A percentile compares a stretch with the other conserved stretches of the same genome.
Evolutionary conservation across 768 basidiomycete species (phyloP).

Genomic region (Podaxis pistillaris): DNA sequence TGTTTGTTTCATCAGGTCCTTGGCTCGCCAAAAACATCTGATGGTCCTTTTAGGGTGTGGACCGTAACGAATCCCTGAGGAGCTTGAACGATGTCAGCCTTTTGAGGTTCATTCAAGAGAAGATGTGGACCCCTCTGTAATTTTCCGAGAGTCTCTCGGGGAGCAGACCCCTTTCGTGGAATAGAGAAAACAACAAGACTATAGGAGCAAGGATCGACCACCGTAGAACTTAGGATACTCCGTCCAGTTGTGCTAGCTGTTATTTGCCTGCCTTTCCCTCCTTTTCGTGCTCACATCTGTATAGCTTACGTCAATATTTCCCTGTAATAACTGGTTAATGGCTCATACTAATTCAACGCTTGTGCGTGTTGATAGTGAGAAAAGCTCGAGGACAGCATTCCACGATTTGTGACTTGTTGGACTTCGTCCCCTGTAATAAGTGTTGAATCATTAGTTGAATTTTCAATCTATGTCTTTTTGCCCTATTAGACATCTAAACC

Average conservation of each 20-base stretch:
- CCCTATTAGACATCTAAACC: too few relatives aligned
- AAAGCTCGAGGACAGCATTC: too few relatives aligned
- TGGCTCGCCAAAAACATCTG: neutral
- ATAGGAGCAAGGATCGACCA: too few relatives aligned
- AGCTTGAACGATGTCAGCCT: conserved; percentile 55
- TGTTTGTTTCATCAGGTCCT: neutral
- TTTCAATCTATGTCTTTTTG: too few relatives aligned
- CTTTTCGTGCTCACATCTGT: neutral
- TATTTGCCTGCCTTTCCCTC: too few relatives aligned
- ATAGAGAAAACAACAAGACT: too few relatives aligned
- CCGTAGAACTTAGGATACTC: too few relatives aligned
- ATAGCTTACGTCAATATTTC: neutral
- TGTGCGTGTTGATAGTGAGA: too few relatives aligned
- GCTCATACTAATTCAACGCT: neutral
- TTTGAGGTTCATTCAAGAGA: conserved; percentile 48
- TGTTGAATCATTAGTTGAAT: too few relatives aligned
- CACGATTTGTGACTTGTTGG: too few relatives aligned
- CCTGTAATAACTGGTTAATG: neutral
- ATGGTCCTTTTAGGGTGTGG: conserved; percentile 44
- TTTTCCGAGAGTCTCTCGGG: neutral
- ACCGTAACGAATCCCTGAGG: conserved; percentile 52
- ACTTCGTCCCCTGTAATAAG: too few relatives aligned
- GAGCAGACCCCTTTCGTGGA: neutral
- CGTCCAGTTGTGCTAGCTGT: too few relatives aligned
- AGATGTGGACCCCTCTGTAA: conserved; percentile 65